Conservation (phyloP, 495 filamentous ascomycete genomes). For the Neurospora tetraspora region DNA sequence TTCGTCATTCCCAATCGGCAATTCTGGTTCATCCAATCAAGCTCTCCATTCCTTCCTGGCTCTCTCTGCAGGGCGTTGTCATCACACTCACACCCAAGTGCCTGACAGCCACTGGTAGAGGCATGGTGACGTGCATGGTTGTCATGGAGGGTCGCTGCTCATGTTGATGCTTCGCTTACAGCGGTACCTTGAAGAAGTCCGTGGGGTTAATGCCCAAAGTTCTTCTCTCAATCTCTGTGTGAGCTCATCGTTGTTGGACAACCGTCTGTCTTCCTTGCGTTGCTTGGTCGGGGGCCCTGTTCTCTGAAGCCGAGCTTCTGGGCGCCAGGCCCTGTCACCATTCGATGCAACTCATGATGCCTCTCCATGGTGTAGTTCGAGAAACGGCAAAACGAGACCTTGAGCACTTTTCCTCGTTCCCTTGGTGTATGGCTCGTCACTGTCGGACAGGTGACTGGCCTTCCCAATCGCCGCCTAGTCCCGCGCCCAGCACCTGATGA, state of each 20-base stretch:
- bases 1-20: not conserved
- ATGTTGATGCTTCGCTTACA: not conserved
- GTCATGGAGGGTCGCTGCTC: not conserved
- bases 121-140: not conserved
- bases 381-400: not conserved
- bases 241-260: not conserved
- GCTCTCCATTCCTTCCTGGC: not conserved
- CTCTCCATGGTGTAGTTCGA: not conserved
- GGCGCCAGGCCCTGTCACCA: not conserved
- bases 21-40: not conserved
- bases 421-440: not conserved
- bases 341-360: not conserved
- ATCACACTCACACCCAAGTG: not conserved
- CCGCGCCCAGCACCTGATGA: not conserved
- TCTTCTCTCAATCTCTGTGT: not conserved
- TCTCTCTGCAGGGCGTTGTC: not conserved
- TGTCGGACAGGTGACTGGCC: not conserved
- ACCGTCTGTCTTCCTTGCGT: not conserved
- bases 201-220: not conserved
- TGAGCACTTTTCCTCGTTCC: not conserved
- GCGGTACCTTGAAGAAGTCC: not conserved
- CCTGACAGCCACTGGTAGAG: not conserved
- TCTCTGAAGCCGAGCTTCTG: too few species aligned
- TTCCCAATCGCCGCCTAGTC: not conserved
- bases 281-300: too few species aligned